Evolutionary conservation across 805 yeast genomes (phyloP).

Genomic region (Kodamaea leandrae): DNA sequence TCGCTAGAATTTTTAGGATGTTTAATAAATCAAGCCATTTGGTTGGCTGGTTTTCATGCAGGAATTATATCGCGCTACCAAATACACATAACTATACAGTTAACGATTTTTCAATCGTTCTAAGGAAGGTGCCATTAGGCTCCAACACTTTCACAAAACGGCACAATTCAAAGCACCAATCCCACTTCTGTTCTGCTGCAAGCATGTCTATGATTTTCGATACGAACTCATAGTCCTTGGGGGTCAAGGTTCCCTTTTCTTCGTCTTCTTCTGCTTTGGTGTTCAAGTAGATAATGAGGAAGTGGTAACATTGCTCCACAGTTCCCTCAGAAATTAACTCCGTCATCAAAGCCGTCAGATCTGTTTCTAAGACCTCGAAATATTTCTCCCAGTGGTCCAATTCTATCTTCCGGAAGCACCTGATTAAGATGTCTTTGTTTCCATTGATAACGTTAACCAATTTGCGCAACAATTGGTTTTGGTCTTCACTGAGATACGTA

Average conservation of each 20-base stretch:
- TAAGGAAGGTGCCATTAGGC: conserved; percentile 14
- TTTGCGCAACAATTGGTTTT: conserved; percentile 21
- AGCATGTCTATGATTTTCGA: conserved; percentile 44
- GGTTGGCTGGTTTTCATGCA: conserved; percentile 15
- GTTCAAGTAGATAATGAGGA: conserved; percentile 50
- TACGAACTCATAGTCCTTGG: conserved; percentile 41
- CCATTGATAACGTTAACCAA: conserved; percentile 27
- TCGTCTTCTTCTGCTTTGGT: conserved; percentile 42
- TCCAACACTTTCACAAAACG: conserved; percentile 53
- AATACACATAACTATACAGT: not conserved
- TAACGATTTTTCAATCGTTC: not conserved
- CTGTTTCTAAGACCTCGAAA: conserved; percentile 38
- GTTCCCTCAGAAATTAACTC: conserved; percentile 38
- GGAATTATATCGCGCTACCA: conserved; percentile 4
- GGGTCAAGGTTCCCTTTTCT: conserved; percentile 19
- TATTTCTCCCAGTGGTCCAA: conserved; percentile 52
- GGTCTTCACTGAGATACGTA: conserved; percentile 33
- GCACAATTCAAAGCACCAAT: conserved; percentile 53
- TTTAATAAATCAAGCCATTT: conserved; percentile 11
- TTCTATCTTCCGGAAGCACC: conserved; percentile 60
- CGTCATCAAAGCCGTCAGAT: conserved; percentile 47
- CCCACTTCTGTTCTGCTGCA: conserved; percentile 42
- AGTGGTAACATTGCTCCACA: conserved; percentile 51
- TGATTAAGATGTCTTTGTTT: conserved; percentile 38
- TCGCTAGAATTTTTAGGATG: conserved; percentile 4